Evolutionary conservation across 106 monocot genomes (phyloP).

Genomic region (Allium cepa): DNA sequence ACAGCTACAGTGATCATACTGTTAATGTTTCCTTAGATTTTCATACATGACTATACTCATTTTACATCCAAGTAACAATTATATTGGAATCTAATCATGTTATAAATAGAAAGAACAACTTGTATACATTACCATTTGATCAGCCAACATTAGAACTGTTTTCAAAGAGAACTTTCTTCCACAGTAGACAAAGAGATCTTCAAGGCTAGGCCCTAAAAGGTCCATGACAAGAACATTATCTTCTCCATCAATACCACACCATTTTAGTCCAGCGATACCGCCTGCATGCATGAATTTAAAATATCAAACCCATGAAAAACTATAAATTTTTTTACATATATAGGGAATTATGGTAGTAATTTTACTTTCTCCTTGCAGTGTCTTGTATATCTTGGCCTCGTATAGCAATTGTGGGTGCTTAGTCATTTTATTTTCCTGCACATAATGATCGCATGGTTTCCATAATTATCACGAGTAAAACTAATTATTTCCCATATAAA

Average conservation of each 20-base stretch:
- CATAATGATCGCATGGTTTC: background rate
- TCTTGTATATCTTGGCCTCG: slow-evolving; percentile 92
- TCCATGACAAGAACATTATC: slow-evolving; percentile 88
- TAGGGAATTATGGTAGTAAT: slow-evolving; percentile 2
- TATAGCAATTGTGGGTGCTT: slow-evolving; percentile 92
- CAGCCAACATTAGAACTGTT: slow-evolving; percentile 92
- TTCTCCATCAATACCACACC: slow-evolving; percentile 84
- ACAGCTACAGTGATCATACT: too few species aligned
- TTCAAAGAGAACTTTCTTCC: slow-evolving; percentile 81
- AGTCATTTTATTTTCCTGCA: slow-evolving; percentile 79
- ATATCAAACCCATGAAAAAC: background rate
- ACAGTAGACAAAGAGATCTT: slow-evolving; percentile 91
- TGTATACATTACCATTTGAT: slow-evolving; percentile 76
- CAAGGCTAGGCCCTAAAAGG: slow-evolving; percentile 91
- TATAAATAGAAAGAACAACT: background rate
- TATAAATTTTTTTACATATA: background rate
- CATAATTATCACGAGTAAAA: background rate
- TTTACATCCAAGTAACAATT: background rate
- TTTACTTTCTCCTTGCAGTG: slow-evolving; percentile 87
- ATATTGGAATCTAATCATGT: background rate
- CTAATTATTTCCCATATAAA: background rate
- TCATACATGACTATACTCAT: background rate
- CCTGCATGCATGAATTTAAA: slow-evolving; percentile 32
- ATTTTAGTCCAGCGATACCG: slow-evolving; percentile 80
- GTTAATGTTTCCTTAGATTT: background rate